Evolutionary conservation across 345 rosid species (phyloP).

Genomic region (Populus pruinosa): DNA sequence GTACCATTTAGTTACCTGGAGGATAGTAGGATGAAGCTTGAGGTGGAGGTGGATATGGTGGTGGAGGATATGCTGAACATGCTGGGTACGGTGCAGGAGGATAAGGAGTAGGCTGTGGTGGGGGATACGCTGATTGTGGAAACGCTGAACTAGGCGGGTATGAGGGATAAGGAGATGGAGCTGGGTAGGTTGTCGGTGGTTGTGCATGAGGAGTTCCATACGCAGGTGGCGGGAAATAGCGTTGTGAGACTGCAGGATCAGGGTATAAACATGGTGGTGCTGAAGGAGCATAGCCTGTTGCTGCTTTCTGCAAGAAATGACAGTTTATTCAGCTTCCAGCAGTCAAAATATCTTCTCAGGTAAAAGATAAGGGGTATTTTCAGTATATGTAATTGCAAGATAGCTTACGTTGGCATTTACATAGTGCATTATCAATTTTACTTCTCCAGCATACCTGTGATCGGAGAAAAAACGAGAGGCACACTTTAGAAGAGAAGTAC

Average conservation of each 20-base stretch:
- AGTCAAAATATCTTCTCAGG: neutral
- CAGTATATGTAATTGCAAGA: neutral
- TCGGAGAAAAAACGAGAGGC: neutral
- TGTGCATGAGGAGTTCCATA: conserved; percentile 15
- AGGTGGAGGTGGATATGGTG: conserved; percentile 25
- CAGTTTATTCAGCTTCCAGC: neutral
- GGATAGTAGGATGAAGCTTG: conserved; percentile 50
- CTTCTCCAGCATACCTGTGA: conserved; percentile 82
- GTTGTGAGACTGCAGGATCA: neutral
- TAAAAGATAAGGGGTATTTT: neutral
- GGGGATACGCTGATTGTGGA: conserved; percentile 35
- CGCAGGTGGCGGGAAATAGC: neutral
- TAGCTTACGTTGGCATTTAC: conserved; percentile 54
- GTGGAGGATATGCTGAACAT: conserved; percentile 19
- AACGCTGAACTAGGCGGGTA: conserved; percentile 21
- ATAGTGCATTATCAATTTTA: conserved; percentile 64
- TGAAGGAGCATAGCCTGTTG: conserved; percentile 31
- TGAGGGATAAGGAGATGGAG: conserved; percentile 17
- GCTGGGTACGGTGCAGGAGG: conserved; percentile 36
- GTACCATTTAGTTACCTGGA: conserved; percentile 33
- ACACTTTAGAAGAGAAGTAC: neutral
- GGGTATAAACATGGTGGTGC: conserved; percentile 38
- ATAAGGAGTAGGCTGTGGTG: conserved; percentile 21
- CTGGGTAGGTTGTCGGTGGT: conserved; percentile 22
- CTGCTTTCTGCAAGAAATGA: conserved; percentile 44